Base-by-base conservation (phyloP, 116 monocot species). In the Phalaenopsis hybrid region DNA sequence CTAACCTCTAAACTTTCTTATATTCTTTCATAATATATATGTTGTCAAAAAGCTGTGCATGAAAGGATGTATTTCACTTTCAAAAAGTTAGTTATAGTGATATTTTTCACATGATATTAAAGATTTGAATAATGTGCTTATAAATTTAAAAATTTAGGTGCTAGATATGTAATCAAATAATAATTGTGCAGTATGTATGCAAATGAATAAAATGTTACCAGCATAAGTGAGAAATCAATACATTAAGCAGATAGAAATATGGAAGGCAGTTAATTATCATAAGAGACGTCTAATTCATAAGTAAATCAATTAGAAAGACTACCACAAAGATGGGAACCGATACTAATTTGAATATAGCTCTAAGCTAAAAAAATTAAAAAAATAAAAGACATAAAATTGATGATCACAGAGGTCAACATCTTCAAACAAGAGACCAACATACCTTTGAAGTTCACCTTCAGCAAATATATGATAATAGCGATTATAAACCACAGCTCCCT, bases 401-500 rank as follows among this genome's bases (percentile, higher is more conserved):
- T 65, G 65, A 65, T 23, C 65, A 23, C 15, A 37, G 28, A 72
- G 12, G 5, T 72, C 6, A 72, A 72, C 6, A 72, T 33, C 10
- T 41, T 72, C 41, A 15, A 72, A 41, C 33, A 11, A 33, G 4
- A 72, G 13, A 41, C 5, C 23, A 4, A 16, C 31, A 51, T 85
- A 98, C 98, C 95, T 95, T 86, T 92, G 88, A 85, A 98, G 95
- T 85, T 98, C 98, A 33, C 95, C 98, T 87, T 98, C 86, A 81
- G 73, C 90, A 88, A 98, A 98, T 4, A 98, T 95, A 89, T 98
- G 98, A 70, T 98, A 98, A 86, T 98, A 98, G 4, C 98, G 90
- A 80, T 88, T 95, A 79, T 93, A 98, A 17, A 98, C 98, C 75
- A 98, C 82, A n/a, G 90, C 88, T 5, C 95, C 93, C 83, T 98